Conservation (phyloP, 2,329 filamentous ascomycete genomes). For the Arachnopeziza araneosa region DNA sequence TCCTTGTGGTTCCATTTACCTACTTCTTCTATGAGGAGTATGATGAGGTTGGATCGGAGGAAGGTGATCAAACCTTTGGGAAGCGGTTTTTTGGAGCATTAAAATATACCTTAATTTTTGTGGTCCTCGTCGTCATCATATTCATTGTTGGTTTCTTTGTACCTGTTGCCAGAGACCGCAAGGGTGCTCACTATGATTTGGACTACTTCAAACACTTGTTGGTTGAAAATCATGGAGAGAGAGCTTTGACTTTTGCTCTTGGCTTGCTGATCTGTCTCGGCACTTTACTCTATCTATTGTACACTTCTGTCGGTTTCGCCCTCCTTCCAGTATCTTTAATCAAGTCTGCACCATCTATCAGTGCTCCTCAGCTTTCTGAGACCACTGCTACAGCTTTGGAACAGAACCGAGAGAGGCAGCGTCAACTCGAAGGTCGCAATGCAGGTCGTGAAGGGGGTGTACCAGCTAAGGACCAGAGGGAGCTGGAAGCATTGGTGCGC, state of each 20-base stretch:
- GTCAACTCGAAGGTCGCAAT: slow-evolving; percentile 83
- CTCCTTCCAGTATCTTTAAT: slow-evolving; percentile 86
- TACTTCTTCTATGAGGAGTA: slow-evolving; percentile 99
- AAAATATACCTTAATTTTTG: slow-evolving; percentile 85
- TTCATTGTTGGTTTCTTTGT: slow-evolving; percentile 94
- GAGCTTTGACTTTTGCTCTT: slow-evolving; percentile 82
- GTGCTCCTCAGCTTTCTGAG: slow-evolving; percentile 70
- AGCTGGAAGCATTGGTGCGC: slow-evolving; percentile 78
- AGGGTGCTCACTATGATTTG: slow-evolving; percentile 66
- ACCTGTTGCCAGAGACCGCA: slow-evolving; percentile 65
- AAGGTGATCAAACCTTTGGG: slow-evolving; percentile 65
- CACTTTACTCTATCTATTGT: slow-evolving; percentile 78
- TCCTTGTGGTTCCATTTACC: slow-evolving; percentile 86
- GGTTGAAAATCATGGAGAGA: slow-evolving; percentile 82
- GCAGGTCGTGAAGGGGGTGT: slow-evolving; percentile 69
- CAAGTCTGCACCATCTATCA: slow-evolving; percentile 83
- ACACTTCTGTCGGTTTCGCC: slow-evolving; percentile 84
- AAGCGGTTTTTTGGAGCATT: slow-evolving; percentile 75
- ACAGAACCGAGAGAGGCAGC: slow-evolving; percentile 83
- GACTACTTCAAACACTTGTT: slow-evolving; percentile 89
- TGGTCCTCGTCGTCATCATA: slow-evolving; percentile 71
- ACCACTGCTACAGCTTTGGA: slow-evolving; percentile 77
- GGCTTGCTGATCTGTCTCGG: slow-evolving; percentile 86
- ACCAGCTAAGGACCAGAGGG: slow-evolving; percentile 78
- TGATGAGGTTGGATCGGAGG: slow-evolving; percentile 80